Evolutionary conservation across 768 basidiomycete species (phyloP).

Genomic region (Lactarius quietus): DNA sequence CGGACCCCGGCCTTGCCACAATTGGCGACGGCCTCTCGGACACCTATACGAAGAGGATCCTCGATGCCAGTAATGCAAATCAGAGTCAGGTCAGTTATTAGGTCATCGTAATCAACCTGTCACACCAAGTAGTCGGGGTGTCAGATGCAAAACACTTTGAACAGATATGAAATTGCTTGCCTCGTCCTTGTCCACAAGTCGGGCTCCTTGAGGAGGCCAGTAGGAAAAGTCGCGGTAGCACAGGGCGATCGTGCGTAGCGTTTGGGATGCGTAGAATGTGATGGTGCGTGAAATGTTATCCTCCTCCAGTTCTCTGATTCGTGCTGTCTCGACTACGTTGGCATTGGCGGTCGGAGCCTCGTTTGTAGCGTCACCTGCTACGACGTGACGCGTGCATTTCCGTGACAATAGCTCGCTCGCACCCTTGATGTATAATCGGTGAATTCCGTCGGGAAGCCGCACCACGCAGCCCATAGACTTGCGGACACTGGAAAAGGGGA

Average conservation of each 20-base stretch:
- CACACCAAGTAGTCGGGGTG: background rate
- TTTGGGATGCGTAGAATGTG: constrained; percentile 97
- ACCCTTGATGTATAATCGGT: constrained; percentile 84
- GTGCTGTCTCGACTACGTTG: constrained; percentile 47
- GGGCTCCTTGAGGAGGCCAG: constrained; percentile 71
- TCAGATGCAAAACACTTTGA: constrained; percentile 17
- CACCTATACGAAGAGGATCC: constrained; percentile 89
- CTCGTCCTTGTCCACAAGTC: constrained; percentile 46
- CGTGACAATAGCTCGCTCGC: constrained; percentile 91
- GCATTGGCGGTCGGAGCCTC: constrained; percentile 27
- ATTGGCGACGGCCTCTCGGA: constrained; percentile 81
- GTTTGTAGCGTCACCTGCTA: constrained; percentile 42
- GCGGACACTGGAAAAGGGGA: constrained; percentile 90
- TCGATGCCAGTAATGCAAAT: constrained; percentile 94
- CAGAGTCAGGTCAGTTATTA: constrained; percentile 75
- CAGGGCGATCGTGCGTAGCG: constrained; percentile 87
- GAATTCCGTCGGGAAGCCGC: constrained; percentile 47
- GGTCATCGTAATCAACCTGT: constrained; percentile 63
- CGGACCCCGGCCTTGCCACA: constrained; percentile 87
- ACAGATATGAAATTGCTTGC: constrained; percentile 34
- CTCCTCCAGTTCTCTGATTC: constrained; percentile 61
- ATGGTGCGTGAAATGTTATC: constrained; percentile 91
- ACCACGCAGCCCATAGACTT: constrained; percentile 95
- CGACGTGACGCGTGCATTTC: constrained; percentile 68
- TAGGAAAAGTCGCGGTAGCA: constrained; percentile 84